A percentile compares a stretch with the other conserved stretches of the same genome.
These are phyloP conservation scores for Canavalia gladiata DNA, from an alignment of 306 rosid species.

Conservation along the genomic window DNA sequence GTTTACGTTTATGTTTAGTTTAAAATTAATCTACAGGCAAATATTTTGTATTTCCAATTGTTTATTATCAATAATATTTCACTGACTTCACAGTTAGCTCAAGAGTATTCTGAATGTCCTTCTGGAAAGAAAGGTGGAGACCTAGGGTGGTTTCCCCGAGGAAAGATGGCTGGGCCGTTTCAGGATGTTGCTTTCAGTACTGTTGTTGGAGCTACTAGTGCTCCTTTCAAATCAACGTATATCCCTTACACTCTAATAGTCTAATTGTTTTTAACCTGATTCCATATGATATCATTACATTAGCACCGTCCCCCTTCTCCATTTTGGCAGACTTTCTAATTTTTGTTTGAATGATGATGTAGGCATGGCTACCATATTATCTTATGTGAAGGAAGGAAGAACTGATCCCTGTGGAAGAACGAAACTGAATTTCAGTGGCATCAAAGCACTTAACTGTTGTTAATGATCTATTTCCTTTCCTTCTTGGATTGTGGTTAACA, in stretches of 20 bases:
- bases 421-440: conserved; percentile 41
- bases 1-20: too few relatives aligned
- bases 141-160: conserved; percentile 98
- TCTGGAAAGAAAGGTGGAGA: conserved; percentile 99
- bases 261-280: background rate
- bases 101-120: conserved; percentile 95
- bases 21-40: background rate
- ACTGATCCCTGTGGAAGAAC: conserved; percentile 55
- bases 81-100: conserved; percentile 69
- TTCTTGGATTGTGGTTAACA: conserved; percentile 42
- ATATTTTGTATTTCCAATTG: conserved; percentile 30
- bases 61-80: conserved; percentile 12
- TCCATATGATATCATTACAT: conserved; percentile 2
- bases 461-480: conserved; percentile 36
- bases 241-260: conserved; percentile 7
- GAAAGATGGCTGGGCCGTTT: conserved; percentile 99
- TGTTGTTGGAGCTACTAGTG: conserved; percentile 81
- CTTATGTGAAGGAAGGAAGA: conserved; percentile 92
- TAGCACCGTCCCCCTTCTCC: conserved; percentile 15
- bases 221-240: conserved; percentile 96
- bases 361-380: conserved; percentile 98
- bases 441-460: conserved; percentile 24
- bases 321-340: conserved; percentile 17
- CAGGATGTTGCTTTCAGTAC: conserved; percentile 96
- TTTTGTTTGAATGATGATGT: conserved; percentile 49